Conservation (phyloP, 2,329 filamentous ascomycete genomes). For the Aspergillus quadricinctus region DNA sequence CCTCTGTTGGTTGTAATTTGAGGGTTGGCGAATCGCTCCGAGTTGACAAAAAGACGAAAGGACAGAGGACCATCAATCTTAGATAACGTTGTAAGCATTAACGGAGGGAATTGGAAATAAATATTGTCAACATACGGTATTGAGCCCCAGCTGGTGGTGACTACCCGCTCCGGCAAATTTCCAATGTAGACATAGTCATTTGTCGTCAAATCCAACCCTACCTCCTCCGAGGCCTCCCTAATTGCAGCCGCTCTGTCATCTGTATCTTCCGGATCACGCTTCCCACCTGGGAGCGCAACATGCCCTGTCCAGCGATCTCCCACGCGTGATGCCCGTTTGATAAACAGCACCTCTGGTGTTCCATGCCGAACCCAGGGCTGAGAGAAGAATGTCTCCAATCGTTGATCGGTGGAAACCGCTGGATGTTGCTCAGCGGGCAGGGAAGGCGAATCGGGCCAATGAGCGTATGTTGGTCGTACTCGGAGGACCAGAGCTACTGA, state of each 20-base stretch:
- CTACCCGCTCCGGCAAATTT: constrained; percentile 62
- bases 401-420: constrained; percentile 30
- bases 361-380: constrained; percentile 63
- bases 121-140: constrained; percentile 44
- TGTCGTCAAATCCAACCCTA: constrained; percentile 56
- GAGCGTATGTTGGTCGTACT: constrained; percentile 54
- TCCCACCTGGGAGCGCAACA: constrained; percentile 64
- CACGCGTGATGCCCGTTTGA: constrained; percentile 61
- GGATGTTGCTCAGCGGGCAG: constrained; percentile 15
- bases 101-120: not conserved
- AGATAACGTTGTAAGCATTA: not conserved
- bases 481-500: constrained; percentile 63
- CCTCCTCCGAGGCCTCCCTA: constrained; percentile 63
- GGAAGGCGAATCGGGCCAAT: constrained; percentile 44
- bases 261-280: constrained; percentile 60
- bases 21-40: constrained; percentile 53
- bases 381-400: constrained; percentile 56
- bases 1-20: constrained; percentile 63
- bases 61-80: constrained; percentile 65
- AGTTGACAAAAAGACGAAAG: constrained; percentile 62
- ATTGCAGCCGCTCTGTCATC: constrained; percentile 60
- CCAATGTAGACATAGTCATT: constrained; percentile 49
- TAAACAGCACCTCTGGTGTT: constrained; percentile 66
- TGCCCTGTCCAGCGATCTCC: constrained; percentile 68
- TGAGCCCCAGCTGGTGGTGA: constrained; percentile 64